Evolutionary conservation across 2,329 filamentous ascomycete species (phyloP), one percentile per base, ranked within the genome.

Genomic region (Trichoderma sp.): DNA sequence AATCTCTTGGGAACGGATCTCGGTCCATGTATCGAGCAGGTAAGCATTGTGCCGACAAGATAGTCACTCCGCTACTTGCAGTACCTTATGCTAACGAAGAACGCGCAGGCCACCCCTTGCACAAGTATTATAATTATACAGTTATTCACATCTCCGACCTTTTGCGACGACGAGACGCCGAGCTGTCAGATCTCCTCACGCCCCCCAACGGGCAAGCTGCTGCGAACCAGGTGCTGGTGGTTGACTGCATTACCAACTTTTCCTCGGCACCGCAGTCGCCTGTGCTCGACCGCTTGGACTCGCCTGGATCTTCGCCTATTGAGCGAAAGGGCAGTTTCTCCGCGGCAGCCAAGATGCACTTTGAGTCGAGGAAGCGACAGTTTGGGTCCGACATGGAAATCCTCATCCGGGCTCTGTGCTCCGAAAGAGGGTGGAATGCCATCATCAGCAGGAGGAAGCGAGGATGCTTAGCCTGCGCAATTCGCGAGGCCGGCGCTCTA

Each of bases 341-440:
- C 32, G 82, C 85, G 3, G 82, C 83, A 17, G 81, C 83, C 36
- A 84, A 85, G 75, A 88, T 88, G 86, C 85, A 86, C 75, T 83
- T 87, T 50, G 87, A 88, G 77, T 87, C 87, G 4, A 81, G 87
- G 30, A 83, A 86, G 72, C 83, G 90, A 28, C 87, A 89, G 50
- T 88, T 88, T 70, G 88, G 88, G 1, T 91, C 88, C 13, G 89
- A 91, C 75, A 83, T 92, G 77, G 91, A 94, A 80, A 86, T 94
- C 9, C 81, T 95, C 67, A 91, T 90, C 1, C 84, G 92, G 63
- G 92, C 92, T 2, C 85, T 93, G 74, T 95, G 93, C 78, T 90
- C 92, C 0, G 89, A 93, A 77, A 89, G 87, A 75, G 92, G 92
- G 3, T 91, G 90, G 85, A 92, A 94, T 78, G 92, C 92, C 26